A percentile compares a stretch with the other conserved stretches of the same genome.
phyloP scores from a whole-genome alignment of 2,329 filamentous ascomycete genomes.

The Fusarium sp. region DNA sequence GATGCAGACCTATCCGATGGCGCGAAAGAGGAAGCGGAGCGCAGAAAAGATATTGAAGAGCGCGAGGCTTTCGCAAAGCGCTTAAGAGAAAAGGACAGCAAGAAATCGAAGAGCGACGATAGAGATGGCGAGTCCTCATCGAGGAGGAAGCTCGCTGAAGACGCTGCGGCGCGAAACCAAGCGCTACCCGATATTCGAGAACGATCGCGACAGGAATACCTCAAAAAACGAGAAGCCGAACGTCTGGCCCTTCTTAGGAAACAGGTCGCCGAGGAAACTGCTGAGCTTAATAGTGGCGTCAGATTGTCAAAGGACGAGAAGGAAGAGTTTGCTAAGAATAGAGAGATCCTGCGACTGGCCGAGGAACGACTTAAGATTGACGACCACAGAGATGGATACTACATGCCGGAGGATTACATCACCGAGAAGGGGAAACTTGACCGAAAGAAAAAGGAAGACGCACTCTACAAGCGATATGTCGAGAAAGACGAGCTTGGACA shows the following conservation, averaged over 20 bases:
- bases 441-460: constrained; percentile 86
- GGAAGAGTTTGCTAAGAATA: constrained; percentile 88
- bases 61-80: constrained; percentile 83
- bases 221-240: constrained; percentile 91
- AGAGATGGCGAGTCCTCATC: constrained; percentile 67
- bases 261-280: constrained; percentile 89
- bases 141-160: constrained; percentile 61
- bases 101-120: constrained; percentile 74
- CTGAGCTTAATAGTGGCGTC: constrained; percentile 81
- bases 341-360: constrained; percentile 82
- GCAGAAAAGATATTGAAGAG: constrained; percentile 76
- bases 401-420: constrained; percentile 94
- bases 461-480: constrained; percentile 89
- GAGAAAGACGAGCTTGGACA: constrained; percentile 88
- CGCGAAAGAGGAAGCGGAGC: constrained; percentile 65
- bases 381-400: constrained; percentile 91
- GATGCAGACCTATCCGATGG: constrained; percentile 68
- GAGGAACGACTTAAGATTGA: constrained; percentile 90
- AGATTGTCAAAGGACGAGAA: constrained; percentile 81
- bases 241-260: constrained; percentile 85
- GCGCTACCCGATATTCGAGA: constrained; percentile 85
- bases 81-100: constrained; percentile 76
- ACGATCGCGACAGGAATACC: constrained; percentile 88
- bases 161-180: constrained; percentile 73
- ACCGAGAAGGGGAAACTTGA: constrained; percentile 93